Percentiles rank a stretch among this genome's conserved stretches.
Conservation (phyloP, 257 asterid species). For the Solanum sitiens region DNA sequence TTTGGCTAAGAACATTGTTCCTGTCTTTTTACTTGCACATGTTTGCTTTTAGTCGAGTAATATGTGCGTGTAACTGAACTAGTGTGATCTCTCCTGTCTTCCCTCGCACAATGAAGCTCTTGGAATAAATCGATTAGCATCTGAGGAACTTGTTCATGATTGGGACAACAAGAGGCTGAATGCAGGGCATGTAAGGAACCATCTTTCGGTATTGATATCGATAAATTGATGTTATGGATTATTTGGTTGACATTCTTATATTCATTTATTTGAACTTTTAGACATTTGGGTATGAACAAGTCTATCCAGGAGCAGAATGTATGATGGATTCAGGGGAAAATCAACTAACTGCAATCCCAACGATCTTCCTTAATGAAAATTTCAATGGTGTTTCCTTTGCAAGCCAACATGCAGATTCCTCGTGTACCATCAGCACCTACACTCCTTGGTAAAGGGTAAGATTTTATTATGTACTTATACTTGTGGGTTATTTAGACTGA, state of each 20-base stretch:
- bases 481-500: too few relatives aligned
- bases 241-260: not conserved
- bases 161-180: slow-evolving; percentile 80
- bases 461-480: too few relatives aligned
- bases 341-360: slow-evolving; percentile 23
- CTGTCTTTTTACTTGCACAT: not conserved
- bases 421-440: too few relatives aligned
- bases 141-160: slow-evolving; percentile 67
- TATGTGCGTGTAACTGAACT: not conserved
- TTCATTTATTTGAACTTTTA: slow-evolving; percentile 9
- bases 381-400: too few relatives aligned
- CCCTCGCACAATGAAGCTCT: slow-evolving; percentile 42
- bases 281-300: slow-evolving; percentile 45
- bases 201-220: slow-evolving; percentile 1
- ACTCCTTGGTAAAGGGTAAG: too few relatives aligned
- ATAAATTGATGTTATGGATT: not conserved
- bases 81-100: not conserved
- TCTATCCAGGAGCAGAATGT: slow-evolving; percentile 28
- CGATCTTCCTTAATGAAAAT: slow-evolving; percentile 33
- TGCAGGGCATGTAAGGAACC: slow-evolving; percentile 60
- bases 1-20: not conserved
- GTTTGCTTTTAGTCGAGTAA: not conserved
- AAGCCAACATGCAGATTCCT: too few relatives aligned
- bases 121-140: slow-evolving; percentile 81
- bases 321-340: slow-evolving; percentile 22